Evolutionary conservation across 2,329 filamentous ascomycete species (phyloP), one percentile per base, ranked within the genome.

Genomic region (Xylogone sp.): DNA sequence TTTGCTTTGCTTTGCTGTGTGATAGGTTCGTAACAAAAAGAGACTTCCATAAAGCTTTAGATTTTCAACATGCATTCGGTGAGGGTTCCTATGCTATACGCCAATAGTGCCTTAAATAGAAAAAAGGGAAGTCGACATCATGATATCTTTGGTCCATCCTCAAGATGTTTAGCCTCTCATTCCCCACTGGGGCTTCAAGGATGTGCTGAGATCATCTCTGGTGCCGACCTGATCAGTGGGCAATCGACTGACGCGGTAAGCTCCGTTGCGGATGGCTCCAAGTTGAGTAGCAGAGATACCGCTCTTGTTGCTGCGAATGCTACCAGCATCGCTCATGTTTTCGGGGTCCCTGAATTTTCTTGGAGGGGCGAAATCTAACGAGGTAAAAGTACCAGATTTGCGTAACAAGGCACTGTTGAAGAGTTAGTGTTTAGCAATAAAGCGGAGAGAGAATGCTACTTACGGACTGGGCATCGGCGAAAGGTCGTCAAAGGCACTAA

Each of bases 401-500:
- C 87, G 83, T 47, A 94, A 77, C 63, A 83, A 62, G 66, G 92
- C 86, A 42, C 84, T 88, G 2, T 2, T 0, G 16, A 18, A 31
- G 5, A 39, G 58, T 70, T 65, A 73, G 68, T 34, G 45, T 19
- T 9, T 5, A 16, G 42, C 39, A 44, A 13, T 12, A 13, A 31
- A 43, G 20, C 9, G 24, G n/a, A 21, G 3, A 49, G 10, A 10
- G 43, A 29, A 34, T 45, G 21, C 21, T 56, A 87, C 88, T 87
- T 83, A 93, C 83, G 94, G 91, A 78, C 91, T 97, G 34, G 94
- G 94, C 57, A 99, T 84, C 8, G 81, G 79, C 12, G 86, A 72
- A 55, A 97, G 83, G 53, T 97, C 93, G 51, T 97, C 93, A 69
- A 91, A 97, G 4, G 91, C 79, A 53, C 87, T 90, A 21, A 80